Conservation (phyloP, 805 yeast species). For the Nakazawaea ambrosiae region DNA sequence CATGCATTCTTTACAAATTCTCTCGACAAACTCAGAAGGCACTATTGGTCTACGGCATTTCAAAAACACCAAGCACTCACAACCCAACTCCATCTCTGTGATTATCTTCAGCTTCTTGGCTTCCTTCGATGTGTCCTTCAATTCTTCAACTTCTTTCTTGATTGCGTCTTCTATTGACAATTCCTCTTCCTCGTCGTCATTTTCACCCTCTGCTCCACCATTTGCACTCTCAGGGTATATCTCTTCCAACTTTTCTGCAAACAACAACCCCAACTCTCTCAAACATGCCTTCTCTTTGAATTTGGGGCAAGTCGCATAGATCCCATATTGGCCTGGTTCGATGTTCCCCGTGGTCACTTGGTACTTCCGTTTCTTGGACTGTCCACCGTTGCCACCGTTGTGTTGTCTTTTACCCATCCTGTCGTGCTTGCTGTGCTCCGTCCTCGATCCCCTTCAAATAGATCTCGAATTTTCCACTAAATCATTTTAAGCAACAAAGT, state of each 20-base stretch:
- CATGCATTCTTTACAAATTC: conserved; percentile 54
- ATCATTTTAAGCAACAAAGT: neutral
- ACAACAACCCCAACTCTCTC: conserved; percentile 58
- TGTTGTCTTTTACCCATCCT: conserved; percentile 9
- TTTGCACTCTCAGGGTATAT: conserved; percentile 36
- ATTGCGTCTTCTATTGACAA: conserved; percentile 72
- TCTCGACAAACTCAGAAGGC: conserved; percentile 65
- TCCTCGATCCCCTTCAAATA: neutral
- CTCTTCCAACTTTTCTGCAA: conserved; percentile 46
- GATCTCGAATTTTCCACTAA: neutral
- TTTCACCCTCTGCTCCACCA: conserved; percentile 20
- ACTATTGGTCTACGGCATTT: conserved; percentile 73
- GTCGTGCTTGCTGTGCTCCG: neutral
- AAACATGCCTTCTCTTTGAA: conserved; percentile 72
- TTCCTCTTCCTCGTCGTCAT: conserved; percentile 31
- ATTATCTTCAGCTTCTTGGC: conserved; percentile 37
- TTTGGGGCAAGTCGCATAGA: conserved; percentile 84
- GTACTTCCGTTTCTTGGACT: conserved; percentile 23
- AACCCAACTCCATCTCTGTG: conserved; percentile 55
- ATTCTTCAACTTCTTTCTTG: conserved; percentile 57
- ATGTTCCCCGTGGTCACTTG: conserved; percentile 43
- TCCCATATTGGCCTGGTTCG: conserved; percentile 82
- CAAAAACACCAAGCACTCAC: conserved; percentile 82
- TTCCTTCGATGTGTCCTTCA: conserved; percentile 38
- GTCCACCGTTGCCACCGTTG: neutral